phyloP scores from a whole-genome alignment of 257 asterid genomes.

The Nicotiana benthamiana region DNA sequence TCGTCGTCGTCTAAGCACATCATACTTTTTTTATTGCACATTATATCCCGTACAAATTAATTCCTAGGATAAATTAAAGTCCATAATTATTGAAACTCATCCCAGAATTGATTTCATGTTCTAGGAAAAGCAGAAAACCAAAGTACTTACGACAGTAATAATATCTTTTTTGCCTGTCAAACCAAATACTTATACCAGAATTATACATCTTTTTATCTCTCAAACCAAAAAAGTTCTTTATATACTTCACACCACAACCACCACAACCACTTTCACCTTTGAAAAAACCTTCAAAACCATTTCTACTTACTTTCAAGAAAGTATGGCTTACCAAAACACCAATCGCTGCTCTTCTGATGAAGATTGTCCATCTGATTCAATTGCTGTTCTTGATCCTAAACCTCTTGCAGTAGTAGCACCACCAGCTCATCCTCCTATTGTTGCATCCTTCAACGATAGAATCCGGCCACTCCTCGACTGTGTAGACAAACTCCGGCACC shows the following conservation, averaged over 20 bases:
- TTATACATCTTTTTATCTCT: too few relatives aligned
- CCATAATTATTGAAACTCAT: too few relatives aligned
- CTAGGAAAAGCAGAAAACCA: too few relatives aligned
- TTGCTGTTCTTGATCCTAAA: background rate
- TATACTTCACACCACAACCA: background rate
- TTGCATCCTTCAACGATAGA: conserved; percentile 29
- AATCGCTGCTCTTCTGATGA: background rate
- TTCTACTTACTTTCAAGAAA: background rate
- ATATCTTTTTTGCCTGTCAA: background rate
- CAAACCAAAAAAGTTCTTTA: background rate
- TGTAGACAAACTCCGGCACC: conserved; percentile 33
- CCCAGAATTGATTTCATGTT: too few relatives aligned
- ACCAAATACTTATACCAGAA: too few relatives aligned
- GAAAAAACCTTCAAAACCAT: background rate
- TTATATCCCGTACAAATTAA: background rate
- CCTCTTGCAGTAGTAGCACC: background rate
- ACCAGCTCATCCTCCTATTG: conserved; percentile 21
- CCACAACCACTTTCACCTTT: background rate
- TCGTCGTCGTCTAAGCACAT: too few relatives aligned
- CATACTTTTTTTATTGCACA: background rate
- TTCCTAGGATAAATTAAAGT: too few relatives aligned
- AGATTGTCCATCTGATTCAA: too few relatives aligned
- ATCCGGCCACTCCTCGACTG: conserved; percentile 38
- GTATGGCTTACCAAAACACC: background rate
- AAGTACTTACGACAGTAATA: too few relatives aligned